These are phyloP conservation scores for Isabelozyma heimii DNA, from an alignment of 805 yeast species.

Conservation along the genomic window DNA sequence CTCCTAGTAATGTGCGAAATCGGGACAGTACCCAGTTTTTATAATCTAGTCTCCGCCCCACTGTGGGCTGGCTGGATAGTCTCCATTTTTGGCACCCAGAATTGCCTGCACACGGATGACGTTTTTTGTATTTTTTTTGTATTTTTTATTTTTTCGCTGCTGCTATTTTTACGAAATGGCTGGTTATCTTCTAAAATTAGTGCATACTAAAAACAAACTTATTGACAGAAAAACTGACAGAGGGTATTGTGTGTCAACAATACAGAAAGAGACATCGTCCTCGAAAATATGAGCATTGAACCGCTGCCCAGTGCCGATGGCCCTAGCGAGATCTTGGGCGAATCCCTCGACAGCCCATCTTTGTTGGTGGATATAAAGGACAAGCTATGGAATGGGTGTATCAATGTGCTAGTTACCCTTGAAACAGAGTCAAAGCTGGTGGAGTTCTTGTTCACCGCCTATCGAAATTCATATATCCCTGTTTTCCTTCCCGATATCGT, in stretches of 20 bases:
- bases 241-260: not conserved
- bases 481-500: slow-evolving; percentile 35
- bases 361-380: slow-evolving; percentile 24
- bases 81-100: not conserved
- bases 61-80: not conserved
- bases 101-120: not conserved
- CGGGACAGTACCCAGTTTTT: no score
- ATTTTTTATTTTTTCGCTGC: no score
- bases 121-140: no score
- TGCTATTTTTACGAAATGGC: not conserved
- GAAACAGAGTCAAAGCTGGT: slow-evolving; percentile 15
- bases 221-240: no score
- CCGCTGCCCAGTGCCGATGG: no score
- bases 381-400: slow-evolving; percentile 52
- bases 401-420: slow-evolving; percentile 42
- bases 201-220: not conserved
- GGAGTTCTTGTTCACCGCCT: slow-evolving; percentile 16
- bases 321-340: not conserved
- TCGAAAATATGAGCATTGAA: no score
- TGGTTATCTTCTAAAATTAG: not conserved
- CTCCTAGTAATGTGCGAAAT: not conserved
- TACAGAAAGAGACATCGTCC: not conserved
- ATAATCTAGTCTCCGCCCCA: not conserved
- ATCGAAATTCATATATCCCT: slow-evolving; percentile 56
- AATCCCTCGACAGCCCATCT: not conserved